Evolutionary conservation across 257 asterid genomes (phyloP).

Genomic region (Gardenia jasminoides): DNA sequence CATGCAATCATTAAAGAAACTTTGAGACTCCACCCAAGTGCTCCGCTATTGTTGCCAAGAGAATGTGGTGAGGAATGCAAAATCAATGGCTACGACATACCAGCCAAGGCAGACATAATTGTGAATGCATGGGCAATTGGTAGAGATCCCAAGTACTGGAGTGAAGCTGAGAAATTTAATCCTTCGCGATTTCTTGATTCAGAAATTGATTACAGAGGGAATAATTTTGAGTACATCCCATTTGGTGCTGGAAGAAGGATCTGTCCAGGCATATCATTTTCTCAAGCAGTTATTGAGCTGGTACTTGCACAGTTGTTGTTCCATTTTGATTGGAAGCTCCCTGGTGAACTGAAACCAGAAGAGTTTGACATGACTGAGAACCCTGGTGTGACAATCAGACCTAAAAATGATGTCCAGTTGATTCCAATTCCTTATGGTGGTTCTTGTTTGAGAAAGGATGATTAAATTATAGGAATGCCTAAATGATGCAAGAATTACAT

Average conservation of each 20-base stretch:
- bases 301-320: slow-evolving; percentile 31
- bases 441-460: not conserved
- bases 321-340: slow-evolving; percentile 37
- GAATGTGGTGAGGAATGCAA: not conserved
- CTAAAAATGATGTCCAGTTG: slow-evolving; percentile 21
- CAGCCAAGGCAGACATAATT: slow-evolving; percentile 20
- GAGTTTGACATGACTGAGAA: slow-evolving; percentile 33
- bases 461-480: too few species aligned
- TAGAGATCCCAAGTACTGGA: slow-evolving; percentile 33
- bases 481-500: too few species aligned
- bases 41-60: slow-evolving; percentile 6
- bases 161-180: slow-evolving; percentile 22
- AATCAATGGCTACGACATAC: slow-evolving; percentile 22
- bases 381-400: slow-evolving; percentile 16
- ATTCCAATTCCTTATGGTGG: slow-evolving; percentile 15
- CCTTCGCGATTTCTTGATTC: slow-evolving; percentile 22
- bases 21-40: slow-evolving; percentile 4
- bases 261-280: slow-evolving; percentile 34
- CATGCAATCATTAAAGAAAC: slow-evolving; percentile 7
- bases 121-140: slow-evolving; percentile 38
- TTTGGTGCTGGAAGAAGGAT: slow-evolving; percentile 37
- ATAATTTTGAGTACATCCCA: slow-evolving; percentile 27
- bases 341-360: slow-evolving; percentile 18
- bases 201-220: slow-evolving; percentile 22
- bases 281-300: slow-evolving; percentile 22